Evolutionary conservation across 2,329 filamentous ascomycete species (phyloP), one percentile per base, ranked within the genome.

Genomic region (Penicillium sp.): DNA sequence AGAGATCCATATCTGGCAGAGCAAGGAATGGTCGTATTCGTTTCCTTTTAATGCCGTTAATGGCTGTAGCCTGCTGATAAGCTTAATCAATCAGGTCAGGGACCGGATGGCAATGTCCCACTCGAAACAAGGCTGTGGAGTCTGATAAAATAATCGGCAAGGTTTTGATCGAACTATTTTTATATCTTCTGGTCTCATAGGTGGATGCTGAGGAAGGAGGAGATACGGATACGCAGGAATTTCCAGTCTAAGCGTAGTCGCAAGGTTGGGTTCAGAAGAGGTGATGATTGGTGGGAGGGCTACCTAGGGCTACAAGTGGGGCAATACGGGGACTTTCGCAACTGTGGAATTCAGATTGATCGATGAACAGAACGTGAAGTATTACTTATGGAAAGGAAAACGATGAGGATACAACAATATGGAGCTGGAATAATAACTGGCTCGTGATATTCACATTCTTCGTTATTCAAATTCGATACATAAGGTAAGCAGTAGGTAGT

Each of bases 181-280:
- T 42, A 37, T 56, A 25, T 45, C 35, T 42, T 38, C 35, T 11
- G 22, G 25, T 20, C 7, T 49, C 28, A 35, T 49, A 35, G 35
- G 35, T 49, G 43, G 25, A 38, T 38, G 15, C 31, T 39, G 5
- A 6, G 28, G 14, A 37, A 12, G 5, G 17, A 8, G 37, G 39
- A 12, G 45, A 59, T 62, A 38, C 58, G 62, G 54, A 55, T 61
- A 65, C 57, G 58, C 54, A 35, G 47, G 43, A 45, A 58, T 61
- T 59, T 43, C 62, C 58, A 2, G 14, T 43, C 58, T 50, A 4
- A 47, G 37, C 6, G 20, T 28, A 12, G 31, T 20, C 10, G 31
- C 47, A n/a, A 49, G 28, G n/a, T 20, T 34, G 3, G 15, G 15
- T 7, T 7, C 10, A 20, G 3, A 2, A 20, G 4, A 25, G 4